Evolutionary conservation across 179 eudicot species (phyloP), one percentile per base, ranked within the genome.

Genomic region (Carnegiea gigantea): DNA sequence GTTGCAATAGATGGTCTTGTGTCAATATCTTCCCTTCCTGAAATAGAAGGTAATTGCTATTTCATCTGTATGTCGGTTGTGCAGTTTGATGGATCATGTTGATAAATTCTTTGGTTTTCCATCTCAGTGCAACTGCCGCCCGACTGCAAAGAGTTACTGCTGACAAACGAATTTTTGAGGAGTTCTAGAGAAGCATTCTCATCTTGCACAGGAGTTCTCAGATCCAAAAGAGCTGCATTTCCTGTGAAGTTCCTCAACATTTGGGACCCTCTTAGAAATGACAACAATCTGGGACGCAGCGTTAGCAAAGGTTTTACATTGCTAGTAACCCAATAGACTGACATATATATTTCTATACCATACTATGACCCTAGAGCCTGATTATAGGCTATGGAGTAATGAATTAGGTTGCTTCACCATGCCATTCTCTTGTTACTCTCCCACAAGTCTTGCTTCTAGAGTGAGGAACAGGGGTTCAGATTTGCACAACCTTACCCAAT

Each of bases 221-320:
- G 79, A 78, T 43, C 65, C 68, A 26, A 30, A 17, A 59, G 23
- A 64, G 64, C 80, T 24, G 78, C 44, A 57, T 88, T 90, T 88
- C 80, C 82, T 44, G 51, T 84, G 8, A 90, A 87, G 89, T 84
- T 80, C 79, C 80, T 88, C n/a, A 90, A 90, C 85, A 78, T 90
- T 77, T 62, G 87, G 76, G 92, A 90, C 78, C 91, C 92, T 77
- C 92, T 88, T 43, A 87, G 79, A 62, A 87, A 78, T 40, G 82
- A 79, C 73, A 90, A 85, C 84, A 88, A 90, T 79, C 85, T 87
- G 38, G 92, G 92, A 23, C 88, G 88, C 75, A 82, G 90, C 81
- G 88, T 90, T 76, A 79, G 80, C 82, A 79, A 79, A 83, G 92
- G 92, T 87, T 76, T 54, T 62, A 8, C 36, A 24, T 12, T 51